These are phyloP conservation scores for Fragilariopsis cylindrus DNA, from an alignment of 108 stramenopile species.

Conservation along the genomic window DNA sequence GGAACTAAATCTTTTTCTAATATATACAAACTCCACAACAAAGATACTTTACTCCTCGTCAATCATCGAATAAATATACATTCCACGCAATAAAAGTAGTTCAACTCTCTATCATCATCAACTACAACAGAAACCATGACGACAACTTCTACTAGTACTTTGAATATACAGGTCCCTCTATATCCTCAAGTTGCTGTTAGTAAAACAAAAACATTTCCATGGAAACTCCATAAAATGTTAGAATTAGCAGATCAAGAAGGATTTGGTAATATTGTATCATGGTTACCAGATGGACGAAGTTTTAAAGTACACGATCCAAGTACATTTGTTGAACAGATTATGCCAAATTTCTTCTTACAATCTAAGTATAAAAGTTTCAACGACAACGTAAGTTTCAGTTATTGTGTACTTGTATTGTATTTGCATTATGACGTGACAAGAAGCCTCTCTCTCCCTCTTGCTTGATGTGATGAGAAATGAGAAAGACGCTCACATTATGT, in stretches of 20 bases:
- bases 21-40: too few relatives aligned
- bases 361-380: constrained; percentile 37
- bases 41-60: too few relatives aligned
- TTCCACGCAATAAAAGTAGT: neutral
- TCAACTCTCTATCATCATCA: neutral
- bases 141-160: neutral
- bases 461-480: too few relatives aligned
- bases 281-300: constrained; percentile 26
- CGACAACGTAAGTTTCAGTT: constrained; percentile 25
- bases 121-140: neutral
- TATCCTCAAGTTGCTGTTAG: neutral
- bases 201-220: constrained; percentile 25
- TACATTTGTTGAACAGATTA: constrained; percentile 21
- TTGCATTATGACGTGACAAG: too few relatives aligned
- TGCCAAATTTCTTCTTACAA: constrained; percentile 34
- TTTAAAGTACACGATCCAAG: constrained; percentile 30
- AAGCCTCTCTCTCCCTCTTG: too few relatives aligned
- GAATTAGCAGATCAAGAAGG: constrained; percentile 16
- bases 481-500: too few relatives aligned
- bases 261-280: constrained; percentile 23
- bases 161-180: neutral
- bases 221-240: constrained; percentile 27
- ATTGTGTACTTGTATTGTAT: too few relatives aligned
- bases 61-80: too few relatives aligned
- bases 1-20: neutral